Evolutionary conservation across 2,329 filamentous ascomycete genomes (phyloP).

Genomic region (Fusarium sp.): DNA sequence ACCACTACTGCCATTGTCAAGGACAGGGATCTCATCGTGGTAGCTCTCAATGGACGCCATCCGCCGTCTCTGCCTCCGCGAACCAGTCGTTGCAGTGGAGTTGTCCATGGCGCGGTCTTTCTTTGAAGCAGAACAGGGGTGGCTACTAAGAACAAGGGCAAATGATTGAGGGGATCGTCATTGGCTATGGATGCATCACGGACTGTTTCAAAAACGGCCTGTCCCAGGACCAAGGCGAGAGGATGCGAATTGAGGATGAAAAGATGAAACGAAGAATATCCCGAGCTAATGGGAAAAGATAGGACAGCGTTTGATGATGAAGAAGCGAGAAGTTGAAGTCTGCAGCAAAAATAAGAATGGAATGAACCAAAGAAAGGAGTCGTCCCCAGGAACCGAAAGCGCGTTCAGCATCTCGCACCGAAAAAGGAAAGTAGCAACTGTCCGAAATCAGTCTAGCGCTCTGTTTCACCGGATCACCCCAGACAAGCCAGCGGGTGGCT

Average conservation of each 20-base stretch:
- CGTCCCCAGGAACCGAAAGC: slow-evolving; percentile 7
- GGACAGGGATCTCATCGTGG: slow-evolving; percentile 43
- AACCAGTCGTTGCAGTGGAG: slow-evolving; percentile 39
- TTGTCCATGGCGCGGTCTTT: slow-evolving; percentile 34
- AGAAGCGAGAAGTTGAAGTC: background rate
- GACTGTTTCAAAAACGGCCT: slow-evolving; percentile 38
- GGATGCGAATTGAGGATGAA: slow-evolving; percentile 8
- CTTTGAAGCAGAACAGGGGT: slow-evolving; percentile 5
- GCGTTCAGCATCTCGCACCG: slow-evolving; percentile 11
- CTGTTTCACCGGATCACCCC: slow-evolving; percentile 43
- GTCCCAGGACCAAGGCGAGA: slow-evolving; percentile 24
- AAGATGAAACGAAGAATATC: slow-evolving; percentile 21
- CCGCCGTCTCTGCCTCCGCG: slow-evolving; percentile 31
- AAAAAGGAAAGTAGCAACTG: slow-evolving; percentile 14
- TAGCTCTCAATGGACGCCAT: slow-evolving; percentile 29
- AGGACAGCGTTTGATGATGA: slow-evolving; percentile 5
- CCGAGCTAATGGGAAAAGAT: slow-evolving; percentile 3
- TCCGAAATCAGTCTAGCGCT: slow-evolving; percentile 35
- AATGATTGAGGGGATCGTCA: slow-evolving; percentile 29
- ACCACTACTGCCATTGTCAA: slow-evolving; percentile 3
- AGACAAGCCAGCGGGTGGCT: slow-evolving; percentile 38
- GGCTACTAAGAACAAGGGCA: slow-evolving; percentile 16
- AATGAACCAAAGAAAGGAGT: slow-evolving; percentile 23
- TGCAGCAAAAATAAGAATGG: background rate
- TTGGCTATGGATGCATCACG: slow-evolving; percentile 38